phyloP scores from a whole-genome alignment of 139 green algal genomes.

The Closterium sp. region DNA sequence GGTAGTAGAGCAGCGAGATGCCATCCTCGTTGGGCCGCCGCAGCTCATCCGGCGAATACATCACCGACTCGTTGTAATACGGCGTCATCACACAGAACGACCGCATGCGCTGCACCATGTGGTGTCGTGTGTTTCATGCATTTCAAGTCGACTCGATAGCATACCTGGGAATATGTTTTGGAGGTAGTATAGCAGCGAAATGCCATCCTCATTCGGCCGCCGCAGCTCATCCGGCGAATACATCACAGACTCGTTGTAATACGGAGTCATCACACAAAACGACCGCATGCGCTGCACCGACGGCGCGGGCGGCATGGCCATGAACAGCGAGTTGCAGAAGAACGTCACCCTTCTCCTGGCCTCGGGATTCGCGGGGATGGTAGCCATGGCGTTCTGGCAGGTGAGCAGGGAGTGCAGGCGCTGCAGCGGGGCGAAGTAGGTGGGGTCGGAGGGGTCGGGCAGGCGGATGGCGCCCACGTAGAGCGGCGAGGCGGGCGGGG shows the following conservation, averaged over 20 bases:
- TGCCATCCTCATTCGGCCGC: conserved; percentile 44
- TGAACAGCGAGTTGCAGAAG: conserved; percentile 51
- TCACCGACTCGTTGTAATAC: conserved; percentile 46
- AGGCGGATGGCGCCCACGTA: conserved; percentile 14
- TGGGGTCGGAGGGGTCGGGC: neutral
- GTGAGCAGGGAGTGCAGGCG: conserved; percentile 29
- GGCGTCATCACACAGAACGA: conserved; percentile 48
- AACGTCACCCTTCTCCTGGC: conserved; percentile 38
- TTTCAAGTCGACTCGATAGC: too few relatives aligned
- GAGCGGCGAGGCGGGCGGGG: neutral
- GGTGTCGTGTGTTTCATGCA: conserved; percentile 40
- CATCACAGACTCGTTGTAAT: conserved; percentile 46
- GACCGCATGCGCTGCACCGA: conserved; percentile 42
- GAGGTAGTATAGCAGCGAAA: conserved; percentile 48
- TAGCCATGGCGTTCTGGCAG: neutral
- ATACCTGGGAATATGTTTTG: conserved; percentile 50
- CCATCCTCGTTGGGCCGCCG: conserved; percentile 45
- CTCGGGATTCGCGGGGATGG: conserved; percentile 29
- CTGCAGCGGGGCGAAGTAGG: conserved; percentile 43
- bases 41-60: conserved; percentile 38
- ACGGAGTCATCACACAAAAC: conserved; percentile 50
- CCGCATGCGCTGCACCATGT: conserved; percentile 34
- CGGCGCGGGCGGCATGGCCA: conserved; percentile 41
- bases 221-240: conserved; percentile 35
- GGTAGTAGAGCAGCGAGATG: conserved; percentile 46